These are phyloP conservation scores for Eragrostis curvula DNA, from an alignment of 176 grass and related monocot species.

Conservation along the genomic window DNA sequence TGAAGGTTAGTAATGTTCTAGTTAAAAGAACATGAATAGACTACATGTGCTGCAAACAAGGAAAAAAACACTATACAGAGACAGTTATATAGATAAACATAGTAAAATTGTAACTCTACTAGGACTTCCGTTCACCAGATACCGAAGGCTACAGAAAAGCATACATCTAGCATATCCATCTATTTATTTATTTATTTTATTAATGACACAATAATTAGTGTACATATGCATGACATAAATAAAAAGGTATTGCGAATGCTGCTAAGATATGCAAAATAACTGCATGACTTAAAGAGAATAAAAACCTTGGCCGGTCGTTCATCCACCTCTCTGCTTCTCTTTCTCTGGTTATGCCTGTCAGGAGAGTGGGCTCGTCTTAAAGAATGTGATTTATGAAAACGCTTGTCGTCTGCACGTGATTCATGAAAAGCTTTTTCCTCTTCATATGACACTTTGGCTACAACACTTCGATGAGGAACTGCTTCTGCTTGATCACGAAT, in stretches of 20 bases:
- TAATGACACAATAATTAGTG: constrained; percentile 8
- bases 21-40: not conserved
- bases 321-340: constrained; percentile 61
- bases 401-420: constrained; percentile 45
- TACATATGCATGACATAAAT: constrained; percentile 7
- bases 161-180: constrained; percentile 10
- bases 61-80: not conserved
- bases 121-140: not conserved
- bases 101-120: not conserved
- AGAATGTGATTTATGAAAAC: constrained; percentile 38
- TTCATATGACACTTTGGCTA: constrained; percentile 60
- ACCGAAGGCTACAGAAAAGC: not conserved
- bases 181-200: constrained; percentile 7
- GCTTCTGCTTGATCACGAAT: constrained; percentile 43
- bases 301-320: constrained; percentile 58
- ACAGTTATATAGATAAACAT: not conserved
- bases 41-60: constrained; percentile 10
- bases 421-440: constrained; percentile 45
- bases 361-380: constrained; percentile 36
- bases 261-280: constrained; percentile 19
- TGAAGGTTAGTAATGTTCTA: not conserved
- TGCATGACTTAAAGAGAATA: not conserved
- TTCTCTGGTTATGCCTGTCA: constrained; percentile 51
- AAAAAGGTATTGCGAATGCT: not conserved
- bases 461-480: constrained; percentile 78